Evolutionary conservation across 345 rosid genomes (phyloP), one percentile per base, ranked within the genome.

Genomic region (Aquilaria yunnanensis): DNA sequence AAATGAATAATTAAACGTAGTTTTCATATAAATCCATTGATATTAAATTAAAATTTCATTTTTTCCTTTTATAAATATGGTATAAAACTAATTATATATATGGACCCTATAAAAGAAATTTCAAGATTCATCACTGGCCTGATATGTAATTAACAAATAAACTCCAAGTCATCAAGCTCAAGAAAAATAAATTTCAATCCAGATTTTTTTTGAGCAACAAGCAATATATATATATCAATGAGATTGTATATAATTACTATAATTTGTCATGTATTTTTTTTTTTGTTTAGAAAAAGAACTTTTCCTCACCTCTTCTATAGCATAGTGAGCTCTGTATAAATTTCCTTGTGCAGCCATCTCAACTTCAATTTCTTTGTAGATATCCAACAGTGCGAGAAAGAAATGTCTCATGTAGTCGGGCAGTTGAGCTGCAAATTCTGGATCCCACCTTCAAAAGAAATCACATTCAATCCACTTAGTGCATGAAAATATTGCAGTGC

Each of bases 391-490:
- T 3, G 73, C 70, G 6, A 32, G 3, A 54, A 62, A 84, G 5
- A 37, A 62, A 0, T 73, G 6, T 57, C 78, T 72, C 80, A 79
- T 75, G 57, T 73, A 73, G 12, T 67, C 71, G 3, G 73, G 73
- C 0, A 75, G 65, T 32, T 67, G 37, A 43, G 67, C 55, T 12
- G 34, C 16, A 32, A 56, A 47, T 10, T 6, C 50, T 0, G 51
- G 47, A 16, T 66, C 72, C 77, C 82, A 75, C 77, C 77, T 72
- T 37, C 29, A 56, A 14, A 48, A 45, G 32, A 0, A 48, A 47
- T 4, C 13, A 9, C 9, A 2, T 5, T 37, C 43, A 7, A 37
- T 3, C 5, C 43, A 37, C 4, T 37, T 3, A 7, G 7, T 37
- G 7, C 7, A 3, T 37, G 7, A 37, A 37, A 37, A 37, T 37